Evolutionary conservation across 768 basidiomycete species (phyloP).

Genomic region (Kwoniella dejecticola): DNA sequence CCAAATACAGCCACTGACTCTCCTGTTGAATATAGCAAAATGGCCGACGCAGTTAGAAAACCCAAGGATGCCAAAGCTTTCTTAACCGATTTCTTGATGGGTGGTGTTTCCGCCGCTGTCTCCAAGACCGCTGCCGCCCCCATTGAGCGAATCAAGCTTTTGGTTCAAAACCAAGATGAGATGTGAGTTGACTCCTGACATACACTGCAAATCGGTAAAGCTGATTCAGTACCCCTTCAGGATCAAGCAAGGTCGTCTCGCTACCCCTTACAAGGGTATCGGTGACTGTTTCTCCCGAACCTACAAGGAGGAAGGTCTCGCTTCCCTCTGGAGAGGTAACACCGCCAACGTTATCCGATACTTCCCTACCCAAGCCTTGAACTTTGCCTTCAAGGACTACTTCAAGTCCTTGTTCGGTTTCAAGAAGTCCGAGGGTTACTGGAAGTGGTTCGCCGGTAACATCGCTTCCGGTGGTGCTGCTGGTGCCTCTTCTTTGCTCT

Average conservation of each 20-base stretch:
- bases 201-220: neutral
- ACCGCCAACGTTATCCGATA: constrained; percentile 99
- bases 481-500: constrained; percentile 96
- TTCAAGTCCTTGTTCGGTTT: constrained; percentile 94
- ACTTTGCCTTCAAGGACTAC: constrained; percentile 96
- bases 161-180: constrained; percentile 99
- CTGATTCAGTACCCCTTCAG: constrained; percentile 54
- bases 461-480: constrained; percentile 89
- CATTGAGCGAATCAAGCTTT: constrained; percentile 98
- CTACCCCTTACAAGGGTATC: constrained; percentile 94
- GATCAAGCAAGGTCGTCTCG: constrained; percentile 99
- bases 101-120: constrained; percentile 71
- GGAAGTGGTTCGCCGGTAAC: constrained; percentile 97
- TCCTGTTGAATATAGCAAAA: constrained; percentile 25
- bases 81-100: constrained; percentile 60
- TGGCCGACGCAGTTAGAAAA: constrained; percentile 59
- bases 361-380: constrained; percentile 99
- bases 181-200: constrained; percentile 61
- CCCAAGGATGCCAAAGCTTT: constrained; percentile 90
- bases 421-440: constrained; percentile 97
- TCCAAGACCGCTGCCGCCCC: constrained; percentile 99
- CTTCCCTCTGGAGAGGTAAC: constrained; percentile 98
- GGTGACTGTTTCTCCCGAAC: constrained; percentile 88
- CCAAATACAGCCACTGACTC: constrained; percentile 21
- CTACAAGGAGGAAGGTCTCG: constrained; percentile 90